These are phyloP conservation scores for Mortierella sp. DNA, from an alignment of 371 early-diverging fungal genomes.

Conservation along the genomic window DNA sequence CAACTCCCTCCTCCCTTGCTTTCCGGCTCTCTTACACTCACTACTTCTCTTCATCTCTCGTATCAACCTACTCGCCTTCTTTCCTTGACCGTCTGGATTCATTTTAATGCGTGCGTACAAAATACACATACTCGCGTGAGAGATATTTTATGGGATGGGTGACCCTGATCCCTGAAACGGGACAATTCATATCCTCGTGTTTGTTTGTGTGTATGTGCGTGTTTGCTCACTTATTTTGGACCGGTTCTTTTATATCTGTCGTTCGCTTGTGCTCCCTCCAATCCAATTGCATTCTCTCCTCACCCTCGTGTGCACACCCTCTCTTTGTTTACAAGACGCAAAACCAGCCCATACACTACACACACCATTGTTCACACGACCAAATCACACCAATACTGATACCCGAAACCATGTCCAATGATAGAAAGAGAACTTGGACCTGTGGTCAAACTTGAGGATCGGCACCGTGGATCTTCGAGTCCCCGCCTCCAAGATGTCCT, in stretches of 20 bases:
- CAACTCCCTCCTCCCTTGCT: neutral
- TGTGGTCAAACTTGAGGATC: slow-evolving; percentile 52
- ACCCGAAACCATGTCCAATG: neutral
- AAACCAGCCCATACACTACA: neutral
- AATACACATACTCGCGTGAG: slow-evolving; percentile 6
- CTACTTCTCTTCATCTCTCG: neutral
- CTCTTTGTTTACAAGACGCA: neutral
- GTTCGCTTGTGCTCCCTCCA: neutral
- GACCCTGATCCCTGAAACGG: slow-evolving; percentile 3
- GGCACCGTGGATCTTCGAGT: slow-evolving; percentile 55
- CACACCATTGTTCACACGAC: neutral
- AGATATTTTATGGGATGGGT: neutral
- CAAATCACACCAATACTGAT: neutral
- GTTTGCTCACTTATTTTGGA: neutral
- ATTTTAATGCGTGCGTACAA: neutral
- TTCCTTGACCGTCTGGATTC: neutral
- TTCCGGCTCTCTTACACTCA: neutral
- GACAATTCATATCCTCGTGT: neutral
- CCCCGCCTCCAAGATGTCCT: slow-evolving; percentile 15
- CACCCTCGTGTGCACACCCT: neutral
- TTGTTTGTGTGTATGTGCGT: neutral
- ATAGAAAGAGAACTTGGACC: slow-evolving; percentile 46
- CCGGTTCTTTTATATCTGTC: neutral
- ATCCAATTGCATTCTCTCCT: neutral
- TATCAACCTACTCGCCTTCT: neutral